Evolutionary conservation across 83 land plant genomes (phyloP).

Genomic region (Diphasiastrum complanatum): DNA sequence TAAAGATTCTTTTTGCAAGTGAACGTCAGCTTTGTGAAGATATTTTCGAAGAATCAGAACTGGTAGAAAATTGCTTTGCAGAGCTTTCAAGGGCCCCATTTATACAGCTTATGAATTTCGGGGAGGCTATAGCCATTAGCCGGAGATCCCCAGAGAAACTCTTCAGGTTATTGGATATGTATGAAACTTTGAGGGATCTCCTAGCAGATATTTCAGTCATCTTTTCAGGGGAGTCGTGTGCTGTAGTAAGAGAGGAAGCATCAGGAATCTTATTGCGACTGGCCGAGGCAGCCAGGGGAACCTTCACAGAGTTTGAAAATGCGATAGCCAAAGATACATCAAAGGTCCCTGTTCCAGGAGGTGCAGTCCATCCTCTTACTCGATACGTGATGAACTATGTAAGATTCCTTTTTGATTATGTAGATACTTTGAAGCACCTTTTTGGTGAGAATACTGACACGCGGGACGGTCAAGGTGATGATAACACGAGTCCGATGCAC

Average conservation of each 20-base stretch:
- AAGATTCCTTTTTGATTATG: slow-evolving; percentile 63
- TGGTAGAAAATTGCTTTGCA: slow-evolving; percentile 40
- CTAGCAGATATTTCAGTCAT: slow-evolving; percentile 29
- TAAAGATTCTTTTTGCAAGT: slow-evolving; percentile 28
- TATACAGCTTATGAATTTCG: slow-evolving; percentile 51
- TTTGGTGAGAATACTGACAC: slow-evolving; percentile 27
- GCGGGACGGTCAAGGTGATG: not conserved
- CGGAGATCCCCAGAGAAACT: slow-evolving; percentile 62
- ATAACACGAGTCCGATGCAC: not conserved
- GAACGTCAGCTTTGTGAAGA: slow-evolving; percentile 31
- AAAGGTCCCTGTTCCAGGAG: slow-evolving; percentile 54
- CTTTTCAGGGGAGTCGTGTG: slow-evolving; percentile 21
- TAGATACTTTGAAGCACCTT: slow-evolving; percentile 51
- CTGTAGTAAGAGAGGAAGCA: slow-evolving; percentile 38
- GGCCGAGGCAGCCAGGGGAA: slow-evolving; percentile 51
- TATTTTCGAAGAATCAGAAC: slow-evolving; percentile 19
- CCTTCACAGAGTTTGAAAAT: slow-evolving; percentile 65
- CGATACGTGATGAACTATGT: slow-evolving; percentile 81
- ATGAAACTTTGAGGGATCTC: slow-evolving; percentile 53
- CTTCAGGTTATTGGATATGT: slow-evolving; percentile 70
- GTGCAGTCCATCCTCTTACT: slow-evolving; percentile 76
- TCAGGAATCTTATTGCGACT: slow-evolving; percentile 17
- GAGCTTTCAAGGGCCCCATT: slow-evolving; percentile 31
- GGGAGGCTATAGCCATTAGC: slow-evolving; percentile 53
- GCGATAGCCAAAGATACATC: slow-evolving; percentile 51